Base-by-base conservation (phyloP, 2,329 filamentous ascomycete genomes). In the Thermoascus crustaceus region DNA sequence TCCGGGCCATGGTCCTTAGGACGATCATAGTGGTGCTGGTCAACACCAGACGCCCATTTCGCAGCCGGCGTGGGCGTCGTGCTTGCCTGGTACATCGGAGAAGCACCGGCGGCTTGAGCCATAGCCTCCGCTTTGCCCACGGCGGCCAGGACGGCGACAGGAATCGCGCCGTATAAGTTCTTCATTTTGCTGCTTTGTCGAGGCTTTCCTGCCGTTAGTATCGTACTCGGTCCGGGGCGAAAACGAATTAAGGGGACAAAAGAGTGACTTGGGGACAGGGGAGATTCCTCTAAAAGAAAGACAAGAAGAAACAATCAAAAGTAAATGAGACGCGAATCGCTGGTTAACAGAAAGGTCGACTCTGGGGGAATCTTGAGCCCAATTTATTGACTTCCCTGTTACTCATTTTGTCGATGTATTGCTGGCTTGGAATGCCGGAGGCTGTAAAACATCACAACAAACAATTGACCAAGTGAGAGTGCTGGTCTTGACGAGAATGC, bases 121-220 rank as follows among this genome's bases (percentile, higher is more conserved):
- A 48, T 45, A 7, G 41, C 43, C 36, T 54, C 42, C 3, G 51
- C 49, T 30, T 50, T 50, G 8, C 49, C 54, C 29, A 54, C 49
- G 9, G 53, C 52, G 31, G 51, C 58, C 34, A 61, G 41, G 11
- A 61, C 42, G 30, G 58, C 58, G 11, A 62, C 40, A 4, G 58
- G 55, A 29, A 62, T 54, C 33, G 56, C 57, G 29, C 46, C 52
- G 19, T 53, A 46, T 30, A 61, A 48, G 30, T 50, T 53, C 52
- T 61, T 62, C 58, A 62, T 62, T 9, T 34, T 50, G 43, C 21
- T 25, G 24, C 30, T 16, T 36, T 35, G 30, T 4, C 34, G 8
- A 17, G n/a, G 16, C 14, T 29, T 17, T 13, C 10, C 18, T 37
- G 14, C 19, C 16, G 24, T 32, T 23, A 34, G 21, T 42, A 42